These are phyloP conservation scores for Boletus barrowsii DNA, from an alignment of 768 basidiomycete genomes.

Conservation along the genomic window DNA sequence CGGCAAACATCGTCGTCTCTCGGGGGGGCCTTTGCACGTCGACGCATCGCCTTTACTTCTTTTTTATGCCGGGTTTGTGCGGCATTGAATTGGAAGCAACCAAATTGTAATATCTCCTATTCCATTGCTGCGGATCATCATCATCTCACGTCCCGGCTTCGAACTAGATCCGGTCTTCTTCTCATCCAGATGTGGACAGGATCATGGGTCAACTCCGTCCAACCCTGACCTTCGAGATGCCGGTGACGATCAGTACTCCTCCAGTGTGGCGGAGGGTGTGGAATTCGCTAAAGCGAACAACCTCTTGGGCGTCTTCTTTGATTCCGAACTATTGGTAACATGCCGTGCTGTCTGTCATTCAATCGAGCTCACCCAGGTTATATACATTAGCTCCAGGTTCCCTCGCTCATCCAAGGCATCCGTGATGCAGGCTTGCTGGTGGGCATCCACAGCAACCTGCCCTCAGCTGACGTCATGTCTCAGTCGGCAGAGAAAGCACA, in stretches of 20 bases:
- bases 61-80: constrained; percentile 89
- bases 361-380: constrained; percentile 12
- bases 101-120: constrained; percentile 67
- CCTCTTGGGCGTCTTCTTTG: constrained; percentile 85
- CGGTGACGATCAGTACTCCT: constrained; percentile 47
- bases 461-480: constrained; percentile 37
- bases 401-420: constrained; percentile 84
- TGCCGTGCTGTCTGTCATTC: constrained; percentile 2
- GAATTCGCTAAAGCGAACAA: constrained; percentile 94
- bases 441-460: constrained; percentile 70
- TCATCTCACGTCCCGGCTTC: constrained; percentile 17
- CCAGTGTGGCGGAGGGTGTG: constrained; percentile 85
- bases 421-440: constrained; percentile 87
- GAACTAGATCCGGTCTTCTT: constrained; percentile 90
- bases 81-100: constrained; percentile 97
- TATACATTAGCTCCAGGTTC: constrained; percentile 63
- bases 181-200: constrained; percentile 79
- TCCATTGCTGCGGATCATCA: constrained; percentile 21
- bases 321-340: constrained; percentile 80
- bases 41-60: constrained; percentile 88
- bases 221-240: constrained; percentile 37
- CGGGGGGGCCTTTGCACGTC: constrained; percentile 51
- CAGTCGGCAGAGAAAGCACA: constrained; percentile 43
- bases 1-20: constrained; percentile 60
- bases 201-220: constrained; percentile 38